Base-by-base conservation (phyloP, 2,329 filamentous ascomycete genomes). In the Ceratocystis huliohia region DNA sequence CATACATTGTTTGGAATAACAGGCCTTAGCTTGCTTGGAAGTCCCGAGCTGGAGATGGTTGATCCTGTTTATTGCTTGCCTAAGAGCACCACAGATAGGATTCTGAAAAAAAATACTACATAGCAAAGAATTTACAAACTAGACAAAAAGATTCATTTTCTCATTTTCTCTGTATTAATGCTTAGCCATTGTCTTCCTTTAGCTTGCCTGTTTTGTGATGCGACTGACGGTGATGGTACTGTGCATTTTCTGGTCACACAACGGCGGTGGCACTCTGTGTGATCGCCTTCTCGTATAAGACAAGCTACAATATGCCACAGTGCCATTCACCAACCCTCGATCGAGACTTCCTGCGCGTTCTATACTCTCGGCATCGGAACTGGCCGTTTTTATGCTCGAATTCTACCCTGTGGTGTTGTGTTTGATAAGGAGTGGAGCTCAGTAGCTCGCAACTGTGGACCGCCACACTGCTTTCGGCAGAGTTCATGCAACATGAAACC, bases 1-100 rank as follows among this genome's bases (percentile, higher is more conserved):
- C 94, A 99, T 74, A 97, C 94, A 0, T 79, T 86, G 65, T 99
- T 99, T 74, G 91, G 90, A 28, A 77, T 96, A 69, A 89, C 92
- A 22, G 94, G 94, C 1, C 77, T 99, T 70, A 96, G 91, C 74
- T 81, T 99, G 66, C 78, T 97, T 33, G 85, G 85, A 10, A 89
- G 88, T 72, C 84, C 88, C 5, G 90, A 86, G 0, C 76, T 96
- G 56, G 82, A 88, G 71, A 85, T 88, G 68, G 87, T 99, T 64
- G 89, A 99, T 74, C 89, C 94, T 41, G 84, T 90, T 57, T 99
- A 97, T 73, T 91, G 88, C 74, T 85, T 91, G 82, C 89, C 90
- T 0, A 88, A 83, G 75, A 78, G 81, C 66, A 83, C 86, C 61
- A 85, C 82, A 59, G 78, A 84, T 68, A 84, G 81, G 72, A 78